Evolutionary conservation across 2,329 filamentous ascomycete genomes (phyloP).

Genomic region (Pseudogymnoascus sp.): DNA sequence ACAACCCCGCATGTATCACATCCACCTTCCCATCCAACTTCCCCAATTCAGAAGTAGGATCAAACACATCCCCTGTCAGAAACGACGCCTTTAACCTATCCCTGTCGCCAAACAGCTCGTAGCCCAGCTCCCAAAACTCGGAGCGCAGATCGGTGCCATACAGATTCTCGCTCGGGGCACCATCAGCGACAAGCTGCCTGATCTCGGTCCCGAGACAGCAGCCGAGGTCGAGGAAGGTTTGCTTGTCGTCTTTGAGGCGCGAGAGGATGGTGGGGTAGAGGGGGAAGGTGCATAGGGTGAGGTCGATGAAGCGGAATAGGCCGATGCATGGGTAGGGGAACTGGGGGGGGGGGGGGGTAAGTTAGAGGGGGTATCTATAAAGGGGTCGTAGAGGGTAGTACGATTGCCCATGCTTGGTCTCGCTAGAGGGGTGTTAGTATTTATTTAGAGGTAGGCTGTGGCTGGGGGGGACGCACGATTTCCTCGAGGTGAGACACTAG

Average conservation of each 20-base stretch:
- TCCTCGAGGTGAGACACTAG: constrained; percentile 13
- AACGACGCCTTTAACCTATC: constrained; percentile 25
- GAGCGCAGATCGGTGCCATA: constrained; percentile 27
- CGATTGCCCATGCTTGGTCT: constrained; percentile 15
- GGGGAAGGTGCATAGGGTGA: constrained; percentile 12
- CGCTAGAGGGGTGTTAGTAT: constrained; percentile 4
- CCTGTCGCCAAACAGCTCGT: constrained; percentile 31
- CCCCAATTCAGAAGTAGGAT: constrained; percentile 22
- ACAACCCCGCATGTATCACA: constrained; percentile 33
- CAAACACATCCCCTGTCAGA: constrained; percentile 29
- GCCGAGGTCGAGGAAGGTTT: constrained; percentile 31
- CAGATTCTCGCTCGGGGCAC: constrained; percentile 24
- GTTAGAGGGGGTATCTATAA: background rate
- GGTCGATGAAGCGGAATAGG: constrained; percentile 17
- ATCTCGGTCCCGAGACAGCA: constrained; percentile 34
- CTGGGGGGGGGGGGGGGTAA: background rate
- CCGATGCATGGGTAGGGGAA: constrained; percentile 21
- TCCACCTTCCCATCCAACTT: constrained; percentile 32
- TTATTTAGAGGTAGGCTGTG: background rate
- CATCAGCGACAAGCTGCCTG: constrained; percentile 30
- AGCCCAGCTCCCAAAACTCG: constrained; percentile 30
- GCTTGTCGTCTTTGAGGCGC: constrained; percentile 12
- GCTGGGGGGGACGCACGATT: constrained; percentile 6
- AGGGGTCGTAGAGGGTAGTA: constrained; percentile 11
- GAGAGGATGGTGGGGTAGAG: constrained; percentile 14